These are phyloP conservation scores for Aspergillus tamarii DNA, from an alignment of 2,329 filamentous ascomycete species.

Conservation along the genomic window DNA sequence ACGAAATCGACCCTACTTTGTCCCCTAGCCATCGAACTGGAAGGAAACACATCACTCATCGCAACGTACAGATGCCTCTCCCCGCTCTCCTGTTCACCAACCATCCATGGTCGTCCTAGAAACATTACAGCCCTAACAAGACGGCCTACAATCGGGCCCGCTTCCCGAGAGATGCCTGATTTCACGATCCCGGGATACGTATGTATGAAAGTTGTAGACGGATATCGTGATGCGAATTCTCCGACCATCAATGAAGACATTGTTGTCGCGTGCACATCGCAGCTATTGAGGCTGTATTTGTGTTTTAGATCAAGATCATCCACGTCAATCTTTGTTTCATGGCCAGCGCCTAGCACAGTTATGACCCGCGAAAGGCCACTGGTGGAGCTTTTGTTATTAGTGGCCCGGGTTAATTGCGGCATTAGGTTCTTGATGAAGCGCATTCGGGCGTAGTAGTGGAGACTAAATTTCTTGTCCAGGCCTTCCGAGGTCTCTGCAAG, in stretches of 20 bases:
- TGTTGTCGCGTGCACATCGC: too few species aligned
- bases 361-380: slow-evolving; percentile 38
- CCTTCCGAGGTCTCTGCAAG: slow-evolving; percentile 42
- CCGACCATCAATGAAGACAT: too few species aligned
- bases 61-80: slow-evolving; percentile 28
- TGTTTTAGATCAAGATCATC: too few species aligned
- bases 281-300: too few species aligned
- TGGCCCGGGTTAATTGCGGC: slow-evolving; percentile 35
- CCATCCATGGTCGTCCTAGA: slow-evolving; percentile 11
- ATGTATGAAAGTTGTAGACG: too few species aligned
- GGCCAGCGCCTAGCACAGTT: slow-evolving; percentile 44
- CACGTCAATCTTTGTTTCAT: slow-evolving; percentile 18
- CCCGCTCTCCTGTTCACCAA: slow-evolving; percentile 41
- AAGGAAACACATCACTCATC: not conserved
- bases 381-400: slow-evolving; percentile 18
- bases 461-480: slow-evolving; percentile 49
- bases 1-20: too few species aligned
- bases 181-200: slow-evolving; percentile 43
- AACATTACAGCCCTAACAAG: slow-evolving; percentile 21
- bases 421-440: slow-evolving; percentile 48
- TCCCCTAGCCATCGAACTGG: too few species aligned
- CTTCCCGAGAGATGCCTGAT: slow-evolving; percentile 34
- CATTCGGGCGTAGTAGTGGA: slow-evolving; percentile 54
- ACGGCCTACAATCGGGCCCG: slow-evolving; percentile 15
- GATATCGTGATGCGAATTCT: too few species aligned